phyloP scores from a whole-genome alignment of 2,329 filamentous ascomycete species.

The Cadophora sp. region DNA sequence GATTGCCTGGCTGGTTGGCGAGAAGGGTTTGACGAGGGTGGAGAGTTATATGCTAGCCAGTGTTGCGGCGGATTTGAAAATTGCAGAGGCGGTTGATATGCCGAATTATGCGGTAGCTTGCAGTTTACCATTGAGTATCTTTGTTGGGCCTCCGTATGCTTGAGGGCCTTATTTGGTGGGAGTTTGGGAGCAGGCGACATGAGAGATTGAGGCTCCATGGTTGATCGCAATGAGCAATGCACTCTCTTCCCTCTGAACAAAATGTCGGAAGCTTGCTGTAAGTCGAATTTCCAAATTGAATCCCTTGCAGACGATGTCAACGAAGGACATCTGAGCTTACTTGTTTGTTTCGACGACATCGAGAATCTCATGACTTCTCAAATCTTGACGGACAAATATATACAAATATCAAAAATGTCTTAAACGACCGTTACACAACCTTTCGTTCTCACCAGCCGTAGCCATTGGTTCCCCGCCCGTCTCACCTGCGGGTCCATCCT shows the following conservation, averaged over 20 bases:
- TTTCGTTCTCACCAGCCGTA: too few relatives aligned
- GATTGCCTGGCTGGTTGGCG: constrained; percentile 55
- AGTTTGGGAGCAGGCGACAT: background rate
- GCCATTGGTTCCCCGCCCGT: too few relatives aligned
- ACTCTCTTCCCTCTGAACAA: background rate
- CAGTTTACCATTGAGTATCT: constrained; percentile 56
- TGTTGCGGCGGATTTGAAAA: constrained; percentile 57
- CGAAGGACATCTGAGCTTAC: too few relatives aligned
- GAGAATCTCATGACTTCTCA: too few relatives aligned
- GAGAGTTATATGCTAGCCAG: constrained; percentile 61
- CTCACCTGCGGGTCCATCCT: too few relatives aligned
- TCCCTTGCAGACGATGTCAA: too few relatives aligned
- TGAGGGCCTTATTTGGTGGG: constrained; percentile 1
- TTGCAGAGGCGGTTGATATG: constrained; percentile 61
- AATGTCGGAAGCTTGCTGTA: background rate
- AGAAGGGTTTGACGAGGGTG: constrained; percentile 52
- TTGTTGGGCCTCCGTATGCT: constrained; percentile 43
- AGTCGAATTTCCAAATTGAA: too few relatives aligned
- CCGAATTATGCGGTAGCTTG: constrained; percentile 59
- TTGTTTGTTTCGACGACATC: too few relatives aligned
- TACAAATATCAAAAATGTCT: too few relatives aligned
- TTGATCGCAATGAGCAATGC: background rate
- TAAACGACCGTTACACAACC: too few relatives aligned
- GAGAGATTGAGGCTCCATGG: too few relatives aligned
- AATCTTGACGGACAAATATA: too few relatives aligned